phyloP scores from a whole-genome alignment of 2,329 filamentous ascomycete species.

The Sclerotinia nivalis region DNA sequence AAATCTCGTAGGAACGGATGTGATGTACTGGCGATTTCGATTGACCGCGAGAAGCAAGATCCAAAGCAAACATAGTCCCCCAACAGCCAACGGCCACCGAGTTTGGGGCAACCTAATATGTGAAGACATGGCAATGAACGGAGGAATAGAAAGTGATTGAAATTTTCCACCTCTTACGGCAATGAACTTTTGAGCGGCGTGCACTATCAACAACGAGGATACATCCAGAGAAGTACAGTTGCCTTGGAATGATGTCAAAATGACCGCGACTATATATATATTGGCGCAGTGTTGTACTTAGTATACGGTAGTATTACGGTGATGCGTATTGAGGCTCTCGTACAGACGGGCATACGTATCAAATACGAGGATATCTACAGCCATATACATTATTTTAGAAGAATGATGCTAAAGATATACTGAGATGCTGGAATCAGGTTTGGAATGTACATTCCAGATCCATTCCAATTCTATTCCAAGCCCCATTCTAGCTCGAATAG shows the following conservation, averaged over 20 bases:
- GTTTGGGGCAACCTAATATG: not conserved
- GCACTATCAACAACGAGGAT: not conserved
- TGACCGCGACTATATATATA: constrained; percentile 95
- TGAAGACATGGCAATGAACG: not conserved
- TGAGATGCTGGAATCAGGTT: no score
- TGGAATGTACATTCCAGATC: no score
- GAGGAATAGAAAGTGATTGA: not conserved
- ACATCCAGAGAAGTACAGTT: constrained; percentile 29
- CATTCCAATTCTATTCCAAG: no score
- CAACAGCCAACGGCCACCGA: not conserved
- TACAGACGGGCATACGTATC: no score
- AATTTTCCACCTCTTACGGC: not conserved
- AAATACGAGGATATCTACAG: no score
- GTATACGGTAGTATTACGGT: no score
- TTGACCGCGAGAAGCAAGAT: not conserved
- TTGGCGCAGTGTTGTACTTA: no score
- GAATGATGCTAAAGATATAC: no score
- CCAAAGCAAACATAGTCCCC: not conserved
- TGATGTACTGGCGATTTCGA: not conserved
- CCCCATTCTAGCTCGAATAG: no score
- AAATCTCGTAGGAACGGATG: not conserved
- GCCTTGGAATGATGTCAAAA: constrained; percentile 98
- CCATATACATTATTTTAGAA: no score
- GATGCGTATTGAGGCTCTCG: no score
- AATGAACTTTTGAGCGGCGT: not conserved